Base-by-base conservation (phyloP, 495 filamentous ascomycete genomes). In the Penicillium desertorum region DNA sequence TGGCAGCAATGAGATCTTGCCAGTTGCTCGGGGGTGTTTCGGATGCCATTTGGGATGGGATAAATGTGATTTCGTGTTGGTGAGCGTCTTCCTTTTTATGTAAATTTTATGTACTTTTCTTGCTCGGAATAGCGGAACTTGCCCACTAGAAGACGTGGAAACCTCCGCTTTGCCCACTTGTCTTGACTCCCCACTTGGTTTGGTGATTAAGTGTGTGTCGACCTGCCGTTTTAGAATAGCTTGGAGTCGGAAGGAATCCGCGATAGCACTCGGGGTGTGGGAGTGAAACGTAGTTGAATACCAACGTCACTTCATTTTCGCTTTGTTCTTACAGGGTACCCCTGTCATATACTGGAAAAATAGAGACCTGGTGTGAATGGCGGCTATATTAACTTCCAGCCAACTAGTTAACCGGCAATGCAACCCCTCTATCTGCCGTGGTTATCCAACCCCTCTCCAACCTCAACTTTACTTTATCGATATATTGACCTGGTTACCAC, bases 151-250 rank as follows among this genome's bases (percentile, higher is more conserved):
- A 36, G 2, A 46, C 27, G 19, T 45, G 25, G 20, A 2, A 4
- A 45, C 23, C 11, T 27, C 20, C 23, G 6, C 41, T 22, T 44
- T 44, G 17, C 1, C 4, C 9, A 44, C 19, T 44, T 43, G 17
- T 43, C 25, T 25, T 46, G 6, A 8, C 6, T 11, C 23, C 44
- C 45, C 45, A 47, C 27, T 32, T 30, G 36, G 5, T 10, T 22
- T 44, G 42, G 19, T 29, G 23, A 27, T 46, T 6, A 2, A 7
- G 34, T 5, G 47, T 58, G 66, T 67, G 66, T 71, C 68, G 25
- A 63, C 66, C 42, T 67, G 46, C 68, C 66, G 37, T 14, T 59
- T 69, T 45, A 46, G 64, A 63, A 45, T 60, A 52, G 45, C 22
- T 52, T 29, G 43, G 11, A n/a, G 36, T 32, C 36, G 5, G 36